Conservation (phyloP, 225 moss, liverwort and hornwort species). For the Sphagnum contortum region DNA sequence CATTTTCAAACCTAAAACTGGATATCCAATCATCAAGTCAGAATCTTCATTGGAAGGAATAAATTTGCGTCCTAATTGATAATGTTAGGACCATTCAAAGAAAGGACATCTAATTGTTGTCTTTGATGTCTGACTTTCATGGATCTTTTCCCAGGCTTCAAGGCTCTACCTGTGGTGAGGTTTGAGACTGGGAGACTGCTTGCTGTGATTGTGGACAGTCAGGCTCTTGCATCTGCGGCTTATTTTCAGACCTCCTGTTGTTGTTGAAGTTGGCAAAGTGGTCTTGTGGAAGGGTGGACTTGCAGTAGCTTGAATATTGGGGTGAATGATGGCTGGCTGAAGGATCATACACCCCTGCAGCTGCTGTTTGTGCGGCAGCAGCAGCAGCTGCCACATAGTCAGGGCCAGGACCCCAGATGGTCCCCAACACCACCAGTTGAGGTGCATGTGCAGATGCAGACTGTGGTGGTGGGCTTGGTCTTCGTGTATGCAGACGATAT, state of each 20-base stretch:
- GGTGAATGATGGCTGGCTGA: slow-evolving; percentile 26
- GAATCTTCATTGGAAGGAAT: too few relatives aligned
- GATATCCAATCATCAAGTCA: too few relatives aligned
- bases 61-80: too few relatives aligned
- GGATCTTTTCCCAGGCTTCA: too few relatives aligned
- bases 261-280: slow-evolving; percentile 62
- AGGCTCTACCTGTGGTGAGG: slow-evolving; percentile 46
- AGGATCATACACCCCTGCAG: slow-evolving; percentile 40
- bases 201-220: slow-evolving; percentile 48
- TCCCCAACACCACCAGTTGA: slow-evolving; percentile 81
- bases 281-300: slow-evolving; percentile 55
- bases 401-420: slow-evolving; percentile 76
- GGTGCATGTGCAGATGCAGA: slow-evolving; percentile 32
- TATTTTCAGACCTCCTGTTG: slow-evolving; percentile 9
- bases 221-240: slow-evolving; percentile 26
- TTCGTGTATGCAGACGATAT: slow-evolving; percentile 79
- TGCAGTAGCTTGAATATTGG: slow-evolving; percentile 44
- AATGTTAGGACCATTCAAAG: too few relatives aligned
- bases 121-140: too few relatives aligned
- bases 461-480: slow-evolving; percentile 71
- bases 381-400: slow-evolving; percentile 39
- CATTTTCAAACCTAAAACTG: too few relatives aligned
- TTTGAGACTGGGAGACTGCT: slow-evolving; percentile 64
- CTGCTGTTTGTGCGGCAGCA: slow-evolving; percentile 13
- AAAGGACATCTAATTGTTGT: too few relatives aligned